These are phyloP conservation scores for Fusarium equiseti DNA, from an alignment of 2,329 filamentous ascomycete species.

Conservation along the genomic window DNA sequence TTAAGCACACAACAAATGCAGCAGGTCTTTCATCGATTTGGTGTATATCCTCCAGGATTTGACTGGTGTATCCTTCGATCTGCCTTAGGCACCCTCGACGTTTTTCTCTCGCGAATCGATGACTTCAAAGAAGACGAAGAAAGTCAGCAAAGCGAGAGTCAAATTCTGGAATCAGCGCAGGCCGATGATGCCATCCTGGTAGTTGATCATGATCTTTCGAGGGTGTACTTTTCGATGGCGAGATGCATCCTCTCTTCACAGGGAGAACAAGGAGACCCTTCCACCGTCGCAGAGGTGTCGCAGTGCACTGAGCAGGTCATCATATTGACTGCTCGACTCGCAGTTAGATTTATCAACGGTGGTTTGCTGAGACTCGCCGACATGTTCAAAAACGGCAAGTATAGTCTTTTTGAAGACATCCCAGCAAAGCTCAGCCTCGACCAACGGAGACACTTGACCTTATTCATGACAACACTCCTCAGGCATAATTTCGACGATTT, in stretches of 20 bases:
- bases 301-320: constrained; percentile 60
- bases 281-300: constrained; percentile 38
- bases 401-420: constrained; percentile 61
- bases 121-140: constrained; percentile 55
- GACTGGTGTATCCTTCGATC: constrained; percentile 62
- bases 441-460: constrained; percentile 60
- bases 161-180: constrained; percentile 55
- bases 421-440: constrained; percentile 56
- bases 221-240: constrained; percentile 62
- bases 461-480: constrained; percentile 66
- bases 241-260: constrained; percentile 52
- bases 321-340: constrained; percentile 60
- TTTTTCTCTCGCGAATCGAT: constrained; percentile 61
- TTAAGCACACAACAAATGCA: constrained; percentile 65
- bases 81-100: constrained; percentile 61
- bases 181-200: constrained; percentile 61
- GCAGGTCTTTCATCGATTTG: constrained; percentile 63
- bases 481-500: constrained; percentile 62
- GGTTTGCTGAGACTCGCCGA: constrained; percentile 59
- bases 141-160: constrained; percentile 55
- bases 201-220: constrained; percentile 63
- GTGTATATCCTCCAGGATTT: constrained; percentile 56
- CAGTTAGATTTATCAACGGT: constrained; percentile 59
- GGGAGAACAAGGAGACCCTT: constrained; percentile 18
- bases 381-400: constrained; percentile 62